Evolutionary conservation across 768 basidiomycete genomes (phyloP).

Genomic region (Podaxis rugospora): DNA sequence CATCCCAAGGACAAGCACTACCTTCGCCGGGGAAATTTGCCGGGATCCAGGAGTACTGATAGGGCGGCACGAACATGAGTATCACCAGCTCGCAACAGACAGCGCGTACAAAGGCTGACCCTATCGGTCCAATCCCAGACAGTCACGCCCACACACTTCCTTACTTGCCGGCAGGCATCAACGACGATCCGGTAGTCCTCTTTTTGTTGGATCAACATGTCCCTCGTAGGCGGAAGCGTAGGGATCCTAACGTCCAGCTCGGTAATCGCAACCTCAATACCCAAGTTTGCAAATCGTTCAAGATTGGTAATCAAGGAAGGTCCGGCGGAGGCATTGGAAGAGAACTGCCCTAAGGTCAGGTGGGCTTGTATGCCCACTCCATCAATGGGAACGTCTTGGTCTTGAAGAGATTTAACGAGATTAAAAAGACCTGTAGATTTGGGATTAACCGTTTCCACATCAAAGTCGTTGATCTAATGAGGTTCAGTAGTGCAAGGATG

Average conservation of each 20-base stretch:
- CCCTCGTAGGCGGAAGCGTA: conserved; percentile 40
- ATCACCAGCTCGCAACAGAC: background rate
- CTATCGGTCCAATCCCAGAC: conserved; percentile 45
- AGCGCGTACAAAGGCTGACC: background rate
- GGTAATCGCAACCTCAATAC: conserved; percentile 65
- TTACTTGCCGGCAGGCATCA: conserved; percentile 44
- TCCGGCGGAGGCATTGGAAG: conserved; percentile 23
- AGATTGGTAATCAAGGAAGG: conserved; percentile 38
- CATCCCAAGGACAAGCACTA: background rate
- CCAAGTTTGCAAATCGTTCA: conserved; percentile 50
- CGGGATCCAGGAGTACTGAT: background rate
- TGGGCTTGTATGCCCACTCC: conserved; percentile 61
- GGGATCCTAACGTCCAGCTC: conserved; percentile 65
- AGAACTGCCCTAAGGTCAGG: conserved; percentile 52
- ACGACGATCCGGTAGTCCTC: conserved; percentile 55
- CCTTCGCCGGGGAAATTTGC: background rate
- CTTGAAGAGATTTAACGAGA: conserved; percentile 44
- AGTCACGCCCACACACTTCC: conserved; percentile 39
- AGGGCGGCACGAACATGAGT: background rate
- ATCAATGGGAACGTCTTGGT: conserved; percentile 48
- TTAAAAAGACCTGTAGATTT: background rate
- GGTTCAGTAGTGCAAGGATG: background rate
- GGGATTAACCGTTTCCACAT: background rate
- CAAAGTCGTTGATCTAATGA: background rate
- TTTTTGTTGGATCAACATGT: conserved; percentile 48